Base-by-base conservation (phyloP, 352 stramenopile species). In the Globisporangium carolinianum region DNA sequence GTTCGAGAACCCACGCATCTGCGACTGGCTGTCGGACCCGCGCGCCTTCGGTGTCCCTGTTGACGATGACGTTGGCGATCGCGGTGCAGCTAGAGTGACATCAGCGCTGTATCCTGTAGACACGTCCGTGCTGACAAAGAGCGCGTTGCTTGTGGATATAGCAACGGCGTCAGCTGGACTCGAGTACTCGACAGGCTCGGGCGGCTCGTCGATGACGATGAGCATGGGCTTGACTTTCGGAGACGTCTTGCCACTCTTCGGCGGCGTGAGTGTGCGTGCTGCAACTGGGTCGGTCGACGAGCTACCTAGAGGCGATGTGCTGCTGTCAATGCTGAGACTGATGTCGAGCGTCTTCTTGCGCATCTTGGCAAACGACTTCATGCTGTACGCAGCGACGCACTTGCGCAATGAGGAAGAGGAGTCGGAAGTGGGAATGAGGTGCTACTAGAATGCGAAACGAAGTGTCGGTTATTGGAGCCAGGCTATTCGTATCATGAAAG, bases 1-100 rank as follows among this genome's bases (percentile, higher is more conserved):
- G 36, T 73, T 59, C 39, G 70, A 78, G n/a, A 78, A 55, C 3
- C 67, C 61, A 1, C 60, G 67, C 70, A 78, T 78, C 12, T 74
- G 66, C 15, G 66, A 73, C 51, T 75, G 69, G 36, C 55, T 58
- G 18, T 52, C 52, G 3, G 50, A 62, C 3, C n/a, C 57, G 49
- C 58, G 51, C 5, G 58, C 45, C 59, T 53, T 62, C 43, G 57
- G 58, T 1, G 62, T 62, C 11, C 46, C 37, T 1, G 48, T 32
- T 1, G 60, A 15, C 10, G 55, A 58, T 9, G 17, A 14, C 6
- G 47, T 24, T 53, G 46, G 6, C 12, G 51, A 47, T 37, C 54
- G 18, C 9, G 11, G n/a, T 12, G 52, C 24, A 48, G 47, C 7
- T 57, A n/a, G 5, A 45, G 61, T 7, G 51, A 5, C 5, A 51